A percentile compares a stretch with the other conserved stretches of the same genome.
Conservation (phyloP, 1,139 yeast species). For the Pichia sp. region DNA sequence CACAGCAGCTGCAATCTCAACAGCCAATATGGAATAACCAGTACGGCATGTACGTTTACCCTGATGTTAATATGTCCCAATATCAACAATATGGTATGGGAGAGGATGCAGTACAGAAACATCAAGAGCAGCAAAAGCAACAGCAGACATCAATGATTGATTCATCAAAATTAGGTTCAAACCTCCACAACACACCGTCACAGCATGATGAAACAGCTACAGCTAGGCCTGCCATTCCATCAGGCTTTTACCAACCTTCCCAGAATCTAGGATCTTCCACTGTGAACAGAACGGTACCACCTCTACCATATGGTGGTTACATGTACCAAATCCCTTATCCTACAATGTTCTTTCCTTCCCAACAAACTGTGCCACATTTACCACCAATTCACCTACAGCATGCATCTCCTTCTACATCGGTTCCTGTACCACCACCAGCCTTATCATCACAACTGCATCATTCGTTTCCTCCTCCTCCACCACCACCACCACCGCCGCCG, state of each 20-base stretch:
- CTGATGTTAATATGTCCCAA: neutral
- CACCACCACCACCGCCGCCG: no score
- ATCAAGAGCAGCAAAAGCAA: no score
- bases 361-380: neutral
- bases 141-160: no score
- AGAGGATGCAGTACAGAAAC: no score
- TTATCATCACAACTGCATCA: no score
- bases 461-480: no score
- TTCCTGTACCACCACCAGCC: neutral
- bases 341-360: neutral
- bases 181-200: no score
- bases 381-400: neutral
- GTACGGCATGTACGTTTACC: neutral
- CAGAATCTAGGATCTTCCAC: neutral
- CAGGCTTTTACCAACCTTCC: no score
- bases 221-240: no score
- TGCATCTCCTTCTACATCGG: no score
- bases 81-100: neutral
- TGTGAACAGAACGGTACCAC: neutral
- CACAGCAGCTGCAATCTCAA: neutral
- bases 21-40: neutral
- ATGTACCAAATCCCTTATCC: neutral
- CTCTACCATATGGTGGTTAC: neutral
- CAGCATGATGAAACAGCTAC: no score
- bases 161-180: no score